Percentiles rank a stretch among this genome's conserved stretches.
phyloP scores from a whole-genome alignment of 208 protist species.

The Blechomonas ayalai region DNA sequence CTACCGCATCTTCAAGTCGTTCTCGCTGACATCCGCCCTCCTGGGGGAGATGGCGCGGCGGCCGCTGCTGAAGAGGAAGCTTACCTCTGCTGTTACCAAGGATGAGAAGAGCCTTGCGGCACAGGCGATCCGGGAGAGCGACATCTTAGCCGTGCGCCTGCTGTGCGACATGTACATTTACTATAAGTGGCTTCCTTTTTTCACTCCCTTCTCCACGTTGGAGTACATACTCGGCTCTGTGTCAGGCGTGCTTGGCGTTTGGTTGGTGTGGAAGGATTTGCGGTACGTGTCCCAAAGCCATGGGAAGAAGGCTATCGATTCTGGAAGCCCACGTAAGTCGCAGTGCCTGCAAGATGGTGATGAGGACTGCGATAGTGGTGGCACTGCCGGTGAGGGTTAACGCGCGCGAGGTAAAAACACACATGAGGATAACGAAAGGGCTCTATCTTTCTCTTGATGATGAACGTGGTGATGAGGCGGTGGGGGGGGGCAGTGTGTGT shows the following conservation, averaged over 20 bases:
- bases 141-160: constrained; percentile 57
- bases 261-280: constrained; percentile 70
- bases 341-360: too few species aligned
- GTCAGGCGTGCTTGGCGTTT: constrained; percentile 72
- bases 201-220: constrained; percentile 58
- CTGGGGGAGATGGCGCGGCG: constrained; percentile 35
- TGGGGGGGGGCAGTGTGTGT: too few species aligned
- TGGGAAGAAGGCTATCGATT: too few species aligned
- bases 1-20: constrained; percentile 88
- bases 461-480: too few species aligned
- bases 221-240: constrained; percentile 58
- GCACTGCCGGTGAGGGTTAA: too few species aligned
- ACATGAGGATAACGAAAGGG: too few species aligned
- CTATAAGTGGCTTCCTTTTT: constrained; percentile 84
- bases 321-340: too few species aligned
- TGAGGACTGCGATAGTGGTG: too few species aligned
- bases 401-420: too few species aligned
- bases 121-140: constrained; percentile 24
- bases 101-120: constrained; percentile 16
- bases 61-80: constrained; percentile 6
- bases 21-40: constrained; percentile 67
- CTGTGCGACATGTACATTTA: constrained; percentile 88
- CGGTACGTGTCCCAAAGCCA: constrained; percentile 13
- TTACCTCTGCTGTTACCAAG: constrained; percentile 6
- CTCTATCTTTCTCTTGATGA: too few species aligned